Evolutionary conservation across 1,284 basidiomycete species (phyloP).

Genomic region (Boletus sp.): DNA sequence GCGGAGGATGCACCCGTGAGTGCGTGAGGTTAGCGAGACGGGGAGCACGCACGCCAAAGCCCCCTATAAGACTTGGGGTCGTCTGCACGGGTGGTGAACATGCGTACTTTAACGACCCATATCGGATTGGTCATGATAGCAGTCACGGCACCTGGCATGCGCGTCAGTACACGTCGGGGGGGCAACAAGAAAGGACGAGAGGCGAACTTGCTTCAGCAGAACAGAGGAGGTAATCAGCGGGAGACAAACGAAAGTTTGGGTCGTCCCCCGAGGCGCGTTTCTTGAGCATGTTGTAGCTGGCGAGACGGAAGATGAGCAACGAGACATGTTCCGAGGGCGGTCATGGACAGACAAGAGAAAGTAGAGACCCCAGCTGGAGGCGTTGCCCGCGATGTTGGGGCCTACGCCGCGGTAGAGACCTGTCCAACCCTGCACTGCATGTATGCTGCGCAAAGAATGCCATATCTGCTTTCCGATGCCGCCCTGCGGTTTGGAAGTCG

Average conservation of each 20-base stretch:
- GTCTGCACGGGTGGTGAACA: slow-evolving; percentile 81
- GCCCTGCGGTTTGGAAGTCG: slow-evolving; percentile 59
- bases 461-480: slow-evolving; percentile 79
- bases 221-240: slow-evolving; percentile 82
- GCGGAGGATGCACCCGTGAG: neutral
- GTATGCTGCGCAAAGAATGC: slow-evolving; percentile 70
- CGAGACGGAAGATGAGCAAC: slow-evolving; percentile 6
- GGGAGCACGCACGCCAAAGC: slow-evolving; percentile 62
- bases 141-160: slow-evolving; percentile 76
- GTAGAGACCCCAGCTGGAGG: slow-evolving; percentile 97
- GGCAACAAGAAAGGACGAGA: slow-evolving; percentile 17
- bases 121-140: slow-evolving; percentile 96
- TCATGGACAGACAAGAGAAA: slow-evolving; percentile 78
- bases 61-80: slow-evolving; percentile 73
- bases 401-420: slow-evolving; percentile 90
- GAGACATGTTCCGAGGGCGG: neutral
- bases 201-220: slow-evolving; percentile 92
- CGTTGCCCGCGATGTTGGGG: slow-evolving; percentile 93
- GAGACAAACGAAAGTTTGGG: slow-evolving; percentile 58
- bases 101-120: slow-evolving; percentile 97
- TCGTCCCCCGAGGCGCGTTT: slow-evolving; percentile 62
- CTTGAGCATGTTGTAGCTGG: slow-evolving; percentile 94
- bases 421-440: slow-evolving; percentile 71
- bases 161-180: slow-evolving; percentile 14
- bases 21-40: neutral